These are phyloP conservation scores for Solanum habrochaites DNA, from an alignment of 257 asterid genomes.

Conservation along the genomic window DNA sequence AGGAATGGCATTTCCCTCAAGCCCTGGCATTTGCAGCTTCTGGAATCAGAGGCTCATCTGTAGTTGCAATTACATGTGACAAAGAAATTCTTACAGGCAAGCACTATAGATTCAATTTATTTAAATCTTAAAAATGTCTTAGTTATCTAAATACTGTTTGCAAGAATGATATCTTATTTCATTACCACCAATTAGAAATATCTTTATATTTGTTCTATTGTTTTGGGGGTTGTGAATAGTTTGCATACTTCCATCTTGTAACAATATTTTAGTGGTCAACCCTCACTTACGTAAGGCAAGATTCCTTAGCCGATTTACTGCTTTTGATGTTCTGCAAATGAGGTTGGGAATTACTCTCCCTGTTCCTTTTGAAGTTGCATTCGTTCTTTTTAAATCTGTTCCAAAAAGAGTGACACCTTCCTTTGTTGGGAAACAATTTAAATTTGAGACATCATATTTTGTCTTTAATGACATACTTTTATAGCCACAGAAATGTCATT, in stretches of 20 bases:
- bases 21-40: slow-evolving; percentile 72
- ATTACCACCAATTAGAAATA: neutral
- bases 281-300: neutral
- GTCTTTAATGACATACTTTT: neutral
- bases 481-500: neutral
- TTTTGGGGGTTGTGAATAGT: neutral
- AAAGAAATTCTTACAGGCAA: slow-evolving; percentile 88
- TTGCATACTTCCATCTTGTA: neutral
- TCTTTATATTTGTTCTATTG: neutral
- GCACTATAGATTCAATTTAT: neutral
- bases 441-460: neutral
- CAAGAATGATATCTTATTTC: neutral
- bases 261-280: neutral
- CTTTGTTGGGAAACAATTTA: neutral
- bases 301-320: neutral
- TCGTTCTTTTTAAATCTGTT: neutral
- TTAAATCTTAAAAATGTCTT: neutral
- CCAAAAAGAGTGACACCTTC: neutral
- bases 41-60: slow-evolving; percentile 66
- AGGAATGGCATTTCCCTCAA: slow-evolving; percentile 84
- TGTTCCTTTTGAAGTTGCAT: neutral
- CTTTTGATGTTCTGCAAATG: neutral
- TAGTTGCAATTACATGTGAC: slow-evolving; percentile 75
- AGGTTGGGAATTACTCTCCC: neutral
- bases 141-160: neutral